Conservation (phyloP, 176 grass and related monocot genomes). For the Cenchrus fungigraminus region DNA sequence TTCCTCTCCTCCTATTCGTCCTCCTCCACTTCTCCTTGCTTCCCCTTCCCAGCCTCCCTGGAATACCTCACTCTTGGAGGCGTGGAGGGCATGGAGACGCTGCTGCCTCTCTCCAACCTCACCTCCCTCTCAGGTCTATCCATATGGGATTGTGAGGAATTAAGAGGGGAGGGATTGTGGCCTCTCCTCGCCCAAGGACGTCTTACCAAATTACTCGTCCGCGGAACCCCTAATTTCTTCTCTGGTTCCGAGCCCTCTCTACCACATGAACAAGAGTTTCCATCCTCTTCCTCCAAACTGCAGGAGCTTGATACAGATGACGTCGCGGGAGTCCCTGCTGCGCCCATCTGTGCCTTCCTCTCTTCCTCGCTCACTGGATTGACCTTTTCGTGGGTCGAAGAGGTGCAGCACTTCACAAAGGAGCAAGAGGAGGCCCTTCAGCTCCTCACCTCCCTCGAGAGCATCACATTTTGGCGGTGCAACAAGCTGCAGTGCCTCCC, state of each 20-base stretch:
- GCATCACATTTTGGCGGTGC: not conserved
- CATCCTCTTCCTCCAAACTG: constrained; percentile 10
- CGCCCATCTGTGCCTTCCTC: not conserved
- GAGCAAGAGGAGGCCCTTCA: not conserved
- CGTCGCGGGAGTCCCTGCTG: not conserved
- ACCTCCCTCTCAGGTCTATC: accelerated
- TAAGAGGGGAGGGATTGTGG: not conserved
- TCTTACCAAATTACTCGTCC: not conserved
- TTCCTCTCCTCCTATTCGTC: not conserved
- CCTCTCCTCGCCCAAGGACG: not conserved
- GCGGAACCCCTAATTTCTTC: not conserved
- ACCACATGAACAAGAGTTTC: not conserved
- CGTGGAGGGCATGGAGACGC: not conserved
- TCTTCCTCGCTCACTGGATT: not conserved
- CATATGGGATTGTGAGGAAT: accelerated
- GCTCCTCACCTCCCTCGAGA: not conserved
- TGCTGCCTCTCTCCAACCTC: constrained; percentile 4
- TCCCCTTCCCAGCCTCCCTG: not conserved
- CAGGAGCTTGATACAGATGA: not conserved
- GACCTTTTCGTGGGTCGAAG: not conserved
- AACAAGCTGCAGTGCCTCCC: not conserved
- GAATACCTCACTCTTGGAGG: accelerated
- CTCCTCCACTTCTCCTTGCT: not conserved
- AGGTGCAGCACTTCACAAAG: not conserved
- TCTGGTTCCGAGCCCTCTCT: not conserved